These are phyloP conservation scores for Inonotus hispidus DNA, from an alignment of 1,284 basidiomycete species.

Conservation along the genomic window DNA sequence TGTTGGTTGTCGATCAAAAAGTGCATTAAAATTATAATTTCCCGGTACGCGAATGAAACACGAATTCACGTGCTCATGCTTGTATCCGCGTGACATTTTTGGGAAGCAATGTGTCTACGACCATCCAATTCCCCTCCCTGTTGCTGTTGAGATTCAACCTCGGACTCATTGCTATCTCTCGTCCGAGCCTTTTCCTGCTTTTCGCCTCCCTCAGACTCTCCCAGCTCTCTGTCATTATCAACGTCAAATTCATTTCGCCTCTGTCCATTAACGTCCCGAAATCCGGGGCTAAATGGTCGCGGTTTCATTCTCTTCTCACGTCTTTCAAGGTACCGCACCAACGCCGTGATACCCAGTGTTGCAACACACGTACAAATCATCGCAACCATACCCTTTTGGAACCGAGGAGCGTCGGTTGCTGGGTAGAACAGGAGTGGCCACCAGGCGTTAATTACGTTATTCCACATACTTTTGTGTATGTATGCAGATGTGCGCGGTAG, in stretches of 20 bases:
- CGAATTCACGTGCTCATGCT: too few species aligned
- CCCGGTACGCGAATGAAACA: too few species aligned
- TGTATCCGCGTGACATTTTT: too few species aligned
- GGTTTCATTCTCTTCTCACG: slow-evolving; percentile 30
- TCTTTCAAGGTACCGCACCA: slow-evolving; percentile 53
- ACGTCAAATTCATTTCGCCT: background rate
- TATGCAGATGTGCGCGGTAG: background rate
- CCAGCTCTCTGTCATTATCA: background rate
- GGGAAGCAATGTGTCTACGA: too few species aligned
- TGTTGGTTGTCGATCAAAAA: too few species aligned
- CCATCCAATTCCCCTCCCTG: background rate
- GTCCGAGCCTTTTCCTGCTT: background rate
- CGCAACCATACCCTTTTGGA: slow-evolving; percentile 60
- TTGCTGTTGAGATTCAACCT: background rate
- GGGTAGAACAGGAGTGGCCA: slow-evolving; percentile 66
- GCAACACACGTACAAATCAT: slow-evolving; percentile 55
- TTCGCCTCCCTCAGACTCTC: background rate
- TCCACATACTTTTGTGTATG: slow-evolving; percentile 51
- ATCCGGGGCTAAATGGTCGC: background rate
- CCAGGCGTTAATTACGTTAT: slow-evolving; percentile 65
- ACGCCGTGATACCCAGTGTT: slow-evolving; percentile 49
- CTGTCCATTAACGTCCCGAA: background rate
- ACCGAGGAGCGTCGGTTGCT: slow-evolving; percentile 59
- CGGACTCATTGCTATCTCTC: background rate
- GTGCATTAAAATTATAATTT: background rate